A percentile compares a stretch with the other conserved stretches of the same genome.
phyloP scores from a whole-genome alignment of 192 early-diverging fungal species.

The Coemansia nantahalensis region DNA sequence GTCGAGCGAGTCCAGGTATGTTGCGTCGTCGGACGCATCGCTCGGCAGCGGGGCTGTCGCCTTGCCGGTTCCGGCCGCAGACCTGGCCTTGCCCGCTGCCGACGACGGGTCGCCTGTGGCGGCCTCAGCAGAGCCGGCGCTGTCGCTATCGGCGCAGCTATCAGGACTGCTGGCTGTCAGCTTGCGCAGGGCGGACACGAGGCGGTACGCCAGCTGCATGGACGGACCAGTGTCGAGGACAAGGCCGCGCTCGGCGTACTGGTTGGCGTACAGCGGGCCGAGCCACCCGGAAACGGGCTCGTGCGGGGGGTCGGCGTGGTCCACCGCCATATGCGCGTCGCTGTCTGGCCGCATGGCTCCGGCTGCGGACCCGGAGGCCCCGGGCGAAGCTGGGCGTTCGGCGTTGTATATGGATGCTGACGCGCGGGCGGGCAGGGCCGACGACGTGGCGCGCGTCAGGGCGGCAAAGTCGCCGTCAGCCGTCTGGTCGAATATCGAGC shows the following conservation, averaged over 20 bases:
- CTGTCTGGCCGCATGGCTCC: background rate
- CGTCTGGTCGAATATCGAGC: constrained; percentile 33
- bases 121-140: no score
- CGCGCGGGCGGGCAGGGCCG: background rate
- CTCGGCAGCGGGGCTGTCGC: background rate
- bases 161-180: constrained; percentile 7
- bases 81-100: background rate
- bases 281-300: constrained; percentile 45
- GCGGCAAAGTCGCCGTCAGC: constrained; percentile 47
- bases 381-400: background rate
- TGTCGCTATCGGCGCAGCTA: background rate
- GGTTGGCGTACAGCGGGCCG: constrained; percentile 48
- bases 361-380: background rate
- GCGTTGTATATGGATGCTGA: background rate
- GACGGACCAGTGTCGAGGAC: constrained; percentile 59
- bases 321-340: no score
- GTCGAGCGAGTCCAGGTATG: constrained; percentile 1
- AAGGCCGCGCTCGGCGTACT: constrained; percentile 58
- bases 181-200: constrained; percentile 24
- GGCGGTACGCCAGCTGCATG: constrained; percentile 48
- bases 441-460: constrained; percentile 10
- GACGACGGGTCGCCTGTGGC: background rate
- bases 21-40: constrained; percentile 2
- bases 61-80: background rate
- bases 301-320: no score